Evolutionary conservation across 2,329 filamentous ascomycete genomes (phyloP).

Genomic region (Colletotrichum aenigma): DNA sequence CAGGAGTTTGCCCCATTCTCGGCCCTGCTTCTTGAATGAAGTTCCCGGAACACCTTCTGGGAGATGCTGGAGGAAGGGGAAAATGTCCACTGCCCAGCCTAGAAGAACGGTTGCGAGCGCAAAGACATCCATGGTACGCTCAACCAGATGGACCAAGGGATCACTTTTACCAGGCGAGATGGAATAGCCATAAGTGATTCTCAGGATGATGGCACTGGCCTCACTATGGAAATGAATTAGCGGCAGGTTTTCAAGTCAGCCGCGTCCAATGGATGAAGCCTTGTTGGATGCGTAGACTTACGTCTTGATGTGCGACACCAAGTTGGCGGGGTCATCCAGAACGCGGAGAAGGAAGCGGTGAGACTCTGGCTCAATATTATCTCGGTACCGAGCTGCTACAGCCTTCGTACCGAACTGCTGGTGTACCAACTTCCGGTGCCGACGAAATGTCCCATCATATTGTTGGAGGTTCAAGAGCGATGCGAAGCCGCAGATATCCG

Average conservation of each 20-base stretch:
- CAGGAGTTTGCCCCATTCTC: background rate
- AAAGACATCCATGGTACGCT: background rate
- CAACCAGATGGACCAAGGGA: background rate
- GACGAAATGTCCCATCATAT: background rate
- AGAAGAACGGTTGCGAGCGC: background rate
- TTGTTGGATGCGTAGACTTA: background rate
- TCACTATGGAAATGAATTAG: background rate
- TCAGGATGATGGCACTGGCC: background rate
- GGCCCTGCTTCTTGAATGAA: slow-evolving; percentile 1
- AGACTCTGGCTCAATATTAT: background rate
- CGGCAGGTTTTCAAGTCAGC: accelerated
- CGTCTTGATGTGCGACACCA: background rate
- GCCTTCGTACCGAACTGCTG: background rate
- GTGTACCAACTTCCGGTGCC: background rate
- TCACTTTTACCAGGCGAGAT: background rate
- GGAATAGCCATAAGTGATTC: background rate
- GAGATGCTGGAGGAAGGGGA: background rate
- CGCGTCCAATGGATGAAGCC: background rate
- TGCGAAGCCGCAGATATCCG: background rate
- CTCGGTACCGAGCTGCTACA: background rate
- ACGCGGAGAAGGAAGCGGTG: background rate
- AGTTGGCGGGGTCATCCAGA: background rate
- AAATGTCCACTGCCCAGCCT: background rate
- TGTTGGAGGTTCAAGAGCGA: background rate
- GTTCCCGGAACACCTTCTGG: slow-evolving; percentile 1